Evolutionary conservation across 1,139 yeast species (phyloP), one percentile per base, ranked within the genome.

Genomic region (Yamadazyma jaroonii): DNA sequence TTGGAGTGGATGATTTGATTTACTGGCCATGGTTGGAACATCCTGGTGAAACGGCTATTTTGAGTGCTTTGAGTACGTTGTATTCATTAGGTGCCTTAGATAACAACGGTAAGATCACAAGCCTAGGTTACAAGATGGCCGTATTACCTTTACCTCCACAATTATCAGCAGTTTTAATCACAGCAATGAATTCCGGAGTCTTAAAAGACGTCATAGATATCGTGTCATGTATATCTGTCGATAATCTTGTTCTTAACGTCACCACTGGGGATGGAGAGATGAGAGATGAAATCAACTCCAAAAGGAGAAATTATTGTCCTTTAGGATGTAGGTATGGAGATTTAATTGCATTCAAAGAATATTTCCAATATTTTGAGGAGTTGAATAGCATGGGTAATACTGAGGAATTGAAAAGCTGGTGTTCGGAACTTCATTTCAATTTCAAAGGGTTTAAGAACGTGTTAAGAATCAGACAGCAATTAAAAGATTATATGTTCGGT

Each of bases 1-100:
- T 88, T 31, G 92, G 94, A 4, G 88, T 90, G 6, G 80, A 84
- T 43, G 95, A 92, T 61, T 75, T 92, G 29, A 61, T 89, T 32
- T 78, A 80, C 39, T 92, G 97, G 90, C 73, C 86, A 11, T 92
- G 97, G 97, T 70, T 94, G 34, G 96, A 92, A 54, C 77, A 85
- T 46, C 98, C 98, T 0, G 90, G 94, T 2, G 74, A 79, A 47
- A 85, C 81, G 10, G 75, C 97, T 0, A 71, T 92, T 26, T 59
- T 84, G 13, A 69, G 89, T 41, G 95, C 96, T 0, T 68, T 92
- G 39, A 79, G 82, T 41, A 85, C 89, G 34, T 71, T 94, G 32
- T 87, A 84, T 56, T 74, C 88, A 3, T 66, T 92, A 32, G 81
- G 82, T 3, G 97, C 98, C 0, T 66, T 92, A 36, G 79, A 86